A percentile compares a stretch with the other conserved stretches of the same genome.
Evolutionary conservation across 2,329 filamentous ascomycete genomes (phyloP).

Genomic region (Fusarium agapanthi): DNA sequence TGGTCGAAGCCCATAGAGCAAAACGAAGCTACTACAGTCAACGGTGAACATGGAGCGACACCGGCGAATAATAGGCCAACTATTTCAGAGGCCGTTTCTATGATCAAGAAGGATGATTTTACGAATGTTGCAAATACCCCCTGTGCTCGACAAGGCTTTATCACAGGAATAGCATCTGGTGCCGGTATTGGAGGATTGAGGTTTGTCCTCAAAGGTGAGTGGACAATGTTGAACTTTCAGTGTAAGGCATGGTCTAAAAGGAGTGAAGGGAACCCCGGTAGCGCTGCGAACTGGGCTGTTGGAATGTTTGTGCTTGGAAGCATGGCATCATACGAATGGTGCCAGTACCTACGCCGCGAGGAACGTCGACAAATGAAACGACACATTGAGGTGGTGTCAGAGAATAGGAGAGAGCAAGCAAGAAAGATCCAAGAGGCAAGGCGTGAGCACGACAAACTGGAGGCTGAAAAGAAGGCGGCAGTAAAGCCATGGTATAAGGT

Average conservation of each 20-base stretch:
- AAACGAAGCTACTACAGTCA: constrained; percentile 28
- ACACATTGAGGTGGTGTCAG: constrained; percentile 72
- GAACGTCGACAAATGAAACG: constrained; percentile 87
- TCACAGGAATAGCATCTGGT: constrained; percentile 84
- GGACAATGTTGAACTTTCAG: background rate
- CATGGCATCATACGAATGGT: constrained; percentile 83
- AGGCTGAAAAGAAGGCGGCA: constrained; percentile 47
- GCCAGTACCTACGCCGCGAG: constrained; percentile 75
- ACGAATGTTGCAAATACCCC: constrained; percentile 78
- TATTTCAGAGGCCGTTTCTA: constrained; percentile 69
- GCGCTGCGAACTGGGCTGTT: constrained; percentile 86
- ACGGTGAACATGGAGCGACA: constrained; percentile 30
- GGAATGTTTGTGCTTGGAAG: constrained; percentile 76
- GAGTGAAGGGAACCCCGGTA: constrained; percentile 44
- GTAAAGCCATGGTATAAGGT: constrained; percentile 64
- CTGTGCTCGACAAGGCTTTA: constrained; percentile 82
- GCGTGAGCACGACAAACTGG: constrained; percentile 44
- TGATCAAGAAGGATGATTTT: constrained; percentile 75
- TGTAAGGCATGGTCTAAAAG: constrained; percentile 15
- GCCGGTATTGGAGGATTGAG: constrained; percentile 78
- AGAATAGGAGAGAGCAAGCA: constrained; percentile 61
- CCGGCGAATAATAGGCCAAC: constrained; percentile 47
- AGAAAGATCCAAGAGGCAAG: constrained; percentile 56
- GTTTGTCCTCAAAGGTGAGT: constrained; percentile 77
- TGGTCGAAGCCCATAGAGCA: constrained; percentile 49